Evolutionary conservation across 1,284 basidiomycete genomes (phyloP).

Genomic region (Wallemia mellicola): DNA sequence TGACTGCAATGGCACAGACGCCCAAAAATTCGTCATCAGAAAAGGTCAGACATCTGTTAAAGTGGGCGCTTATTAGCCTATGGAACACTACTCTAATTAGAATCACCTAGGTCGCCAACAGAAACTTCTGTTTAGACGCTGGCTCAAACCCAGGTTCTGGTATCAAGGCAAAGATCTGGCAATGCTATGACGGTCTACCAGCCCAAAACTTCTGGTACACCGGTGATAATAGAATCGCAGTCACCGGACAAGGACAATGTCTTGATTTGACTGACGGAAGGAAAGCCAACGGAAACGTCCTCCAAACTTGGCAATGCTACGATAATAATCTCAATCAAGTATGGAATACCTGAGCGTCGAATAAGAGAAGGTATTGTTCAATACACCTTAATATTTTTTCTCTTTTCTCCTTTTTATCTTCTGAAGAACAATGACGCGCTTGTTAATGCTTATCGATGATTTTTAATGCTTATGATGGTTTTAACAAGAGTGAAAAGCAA

Average conservation of each 20-base stretch:
- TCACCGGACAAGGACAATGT: constrained; percentile 10
- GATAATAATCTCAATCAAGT: constrained; percentile 10
- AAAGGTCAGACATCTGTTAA: not conserved
- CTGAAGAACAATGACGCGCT: too few relatives aligned
- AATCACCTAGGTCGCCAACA: constrained; percentile 6
- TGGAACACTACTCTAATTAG: too few relatives aligned
- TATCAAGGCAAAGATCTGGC: constrained; percentile 5
- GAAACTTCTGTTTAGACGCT: constrained; percentile 11
- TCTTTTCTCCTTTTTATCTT: not conserved
- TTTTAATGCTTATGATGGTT: too few relatives aligned
- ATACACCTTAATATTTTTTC: not conserved
- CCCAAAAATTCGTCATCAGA: constrained; percentile 5
- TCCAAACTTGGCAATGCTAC: constrained; percentile 12
- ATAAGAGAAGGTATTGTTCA: too few relatives aligned
- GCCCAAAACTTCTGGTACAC: constrained; percentile 9
- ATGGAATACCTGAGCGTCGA: not conserved
- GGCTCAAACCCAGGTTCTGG: constrained; percentile 6
- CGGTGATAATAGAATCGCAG: constrained; percentile 11
- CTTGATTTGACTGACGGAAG: constrained; percentile 8
- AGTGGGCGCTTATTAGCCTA: too few relatives aligned
- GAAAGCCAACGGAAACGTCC: not conserved
- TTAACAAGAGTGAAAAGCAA: too few relatives aligned
- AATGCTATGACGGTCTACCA: constrained; percentile 4
- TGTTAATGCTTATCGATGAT: too few relatives aligned
- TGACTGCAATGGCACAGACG: constrained; percentile 7